Base-by-base conservation (phyloP, 1,139 yeast genomes). In the Debaryomycetaceae sp. region DNA sequence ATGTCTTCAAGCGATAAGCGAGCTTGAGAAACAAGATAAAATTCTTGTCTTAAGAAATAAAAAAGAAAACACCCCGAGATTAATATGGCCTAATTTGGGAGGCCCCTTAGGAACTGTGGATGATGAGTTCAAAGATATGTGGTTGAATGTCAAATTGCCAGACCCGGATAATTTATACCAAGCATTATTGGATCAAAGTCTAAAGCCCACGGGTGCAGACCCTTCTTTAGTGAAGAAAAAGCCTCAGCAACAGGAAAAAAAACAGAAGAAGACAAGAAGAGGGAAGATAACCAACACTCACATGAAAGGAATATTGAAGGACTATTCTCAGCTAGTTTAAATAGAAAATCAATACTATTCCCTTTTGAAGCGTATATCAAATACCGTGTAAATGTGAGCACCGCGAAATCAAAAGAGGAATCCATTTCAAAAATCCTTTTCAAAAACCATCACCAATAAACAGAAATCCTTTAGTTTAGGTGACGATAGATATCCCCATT, bases 281-380 rank as follows among this genome's bases (percentile, higher is more conserved):
- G 95, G 96, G 34, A 92, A 89, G 72, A 82, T 92, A 56, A 92
- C 99, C 11, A 92, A 92, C 61, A 84, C 95, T 3, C 99, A 92
- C 63, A 85, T 92, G 95, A 83, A 87, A 60, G 98, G 97, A 44
- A 84, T 92, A 31, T 79, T 92, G 60, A 89, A 87, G 64, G 98
- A 92, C 58, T 92, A 89, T 59, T 65, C 75, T 17, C 75, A 66
- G 45, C 50, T 70, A 41, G 72, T 67, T 28, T 70, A 52, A 38
- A 9, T 15, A 13, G 6, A 11, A 17, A 17, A 8, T 19, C 19
- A 13, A 7, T 31, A 38, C 29, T 34, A 15, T 17, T 22, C 16
- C 15, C 18, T 22, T 30, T 28, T 26, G 15, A 37, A 22, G 26
- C 26, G 26, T 22, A 22, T 22, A 8, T 22, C 26, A 22, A 35